A percentile compares a stretch with the other conserved stretches of the same genome.
Conservation (phyloP, 768 basidiomycete genomes). For the Tylopilus felleus region DNA sequence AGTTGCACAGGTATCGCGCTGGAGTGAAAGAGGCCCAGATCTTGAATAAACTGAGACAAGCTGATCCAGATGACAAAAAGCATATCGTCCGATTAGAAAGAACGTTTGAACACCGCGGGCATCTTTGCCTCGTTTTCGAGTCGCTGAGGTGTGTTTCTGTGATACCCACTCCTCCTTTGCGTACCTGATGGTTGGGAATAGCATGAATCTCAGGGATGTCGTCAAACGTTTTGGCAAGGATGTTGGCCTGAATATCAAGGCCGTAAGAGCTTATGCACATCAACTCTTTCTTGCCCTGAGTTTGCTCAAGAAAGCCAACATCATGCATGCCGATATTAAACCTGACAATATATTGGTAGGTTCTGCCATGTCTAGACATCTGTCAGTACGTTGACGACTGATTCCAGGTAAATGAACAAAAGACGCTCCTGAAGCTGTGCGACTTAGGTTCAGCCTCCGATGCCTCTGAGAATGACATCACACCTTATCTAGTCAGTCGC, state of each 20-base stretch:
- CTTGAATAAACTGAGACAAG: constrained; percentile 77
- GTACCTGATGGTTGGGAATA: constrained; percentile 31
- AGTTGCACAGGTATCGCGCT: constrained; percentile 76
- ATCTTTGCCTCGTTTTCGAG: constrained; percentile 95
- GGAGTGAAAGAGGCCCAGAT: constrained; percentile 92
- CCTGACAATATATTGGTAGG: constrained; percentile 94
- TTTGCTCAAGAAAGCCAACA: constrained; percentile 80
- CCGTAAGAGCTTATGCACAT: constrained; percentile 98
- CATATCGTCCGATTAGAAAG: constrained; percentile 90
- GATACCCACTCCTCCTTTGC: constrained; percentile 1
- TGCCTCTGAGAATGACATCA: constrained; percentile 92
- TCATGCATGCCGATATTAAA: constrained; percentile 99
- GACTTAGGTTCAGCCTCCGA: constrained; percentile 98
- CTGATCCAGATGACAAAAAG: constrained; percentile 96
- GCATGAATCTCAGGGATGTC: constrained; percentile 97
- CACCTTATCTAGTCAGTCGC: constrained; percentile 94
- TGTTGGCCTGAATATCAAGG: constrained; percentile 91
- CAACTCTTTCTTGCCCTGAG: constrained; percentile 90
- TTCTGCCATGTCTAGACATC: constrained; percentile 16
- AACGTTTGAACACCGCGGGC: constrained; percentile 96
- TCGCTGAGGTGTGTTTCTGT: constrained; percentile 65
- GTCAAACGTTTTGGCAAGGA: constrained; percentile 99
- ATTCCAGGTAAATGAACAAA: constrained; percentile 86
- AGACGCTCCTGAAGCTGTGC: constrained; percentile 90
- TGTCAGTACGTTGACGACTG: constrained; percentile 15